Conservation (phyloP, 1,284 basidiomycete species). For the Cutaneotrichosporon sp. region DNA sequence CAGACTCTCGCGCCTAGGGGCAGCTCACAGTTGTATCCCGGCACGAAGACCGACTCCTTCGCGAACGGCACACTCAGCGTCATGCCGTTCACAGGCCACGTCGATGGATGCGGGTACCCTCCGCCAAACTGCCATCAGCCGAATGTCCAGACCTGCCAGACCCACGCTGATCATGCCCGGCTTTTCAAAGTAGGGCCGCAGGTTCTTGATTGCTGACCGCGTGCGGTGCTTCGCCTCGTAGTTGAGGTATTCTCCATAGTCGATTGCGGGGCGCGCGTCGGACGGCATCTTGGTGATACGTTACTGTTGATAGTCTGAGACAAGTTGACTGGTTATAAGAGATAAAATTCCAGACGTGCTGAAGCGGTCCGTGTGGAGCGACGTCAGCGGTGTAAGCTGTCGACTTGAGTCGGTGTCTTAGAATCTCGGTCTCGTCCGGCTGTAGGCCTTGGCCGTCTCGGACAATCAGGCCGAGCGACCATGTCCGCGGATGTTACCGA, state of each 20-base stretch:
- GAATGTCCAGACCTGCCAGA: too few relatives aligned
- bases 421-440: too few relatives aligned
- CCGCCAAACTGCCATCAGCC: not conserved
- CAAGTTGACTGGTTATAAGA: too few relatives aligned
- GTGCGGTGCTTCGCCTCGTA: constrained; percentile 18
- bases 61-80: constrained; percentile 36
- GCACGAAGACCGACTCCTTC: constrained; percentile 32
- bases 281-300: constrained; percentile 7
- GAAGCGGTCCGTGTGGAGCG: too few relatives aligned
- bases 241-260: constrained; percentile 21
- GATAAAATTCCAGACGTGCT: too few relatives aligned
- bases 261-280: constrained; percentile 5
- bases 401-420: too few relatives aligned
- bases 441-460: too few relatives aligned
- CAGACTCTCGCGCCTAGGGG: not conserved
- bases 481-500: too few relatives aligned
- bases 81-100: constrained; percentile 40
- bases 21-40: constrained; percentile 31
- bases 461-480: too few relatives aligned
- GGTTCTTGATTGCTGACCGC: constrained; percentile 21
- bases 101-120: constrained; percentile 33
- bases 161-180: constrained; percentile 29
- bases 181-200: constrained; percentile 25
- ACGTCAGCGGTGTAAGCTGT: too few relatives aligned
- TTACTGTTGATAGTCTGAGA: too few relatives aligned